A percentile compares a stretch with the other conserved stretches of the same genome.
These are phyloP conservation scores for Sporothrix pseudoabietina DNA, from an alignment of 2,329 filamentous ascomycete species.

Conservation along the genomic window DNA sequence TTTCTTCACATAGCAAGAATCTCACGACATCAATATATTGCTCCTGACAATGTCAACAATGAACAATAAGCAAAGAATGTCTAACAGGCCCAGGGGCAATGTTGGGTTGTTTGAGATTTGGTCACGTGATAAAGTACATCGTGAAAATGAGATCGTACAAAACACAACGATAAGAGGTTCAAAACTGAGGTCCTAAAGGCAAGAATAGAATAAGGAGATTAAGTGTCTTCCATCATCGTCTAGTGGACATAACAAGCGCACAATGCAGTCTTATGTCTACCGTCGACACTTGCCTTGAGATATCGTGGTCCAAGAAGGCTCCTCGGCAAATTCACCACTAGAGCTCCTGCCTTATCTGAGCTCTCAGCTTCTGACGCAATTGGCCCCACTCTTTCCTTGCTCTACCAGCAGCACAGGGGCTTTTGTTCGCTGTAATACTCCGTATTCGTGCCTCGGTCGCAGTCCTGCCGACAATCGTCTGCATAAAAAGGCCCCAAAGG, in stretches of 20 bases:
- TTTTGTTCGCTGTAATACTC: slow-evolving; percentile 11
- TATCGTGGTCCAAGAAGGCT: background rate
- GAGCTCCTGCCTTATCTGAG: slow-evolving; percentile 18
- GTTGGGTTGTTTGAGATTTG: background rate
- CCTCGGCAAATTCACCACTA: background rate
- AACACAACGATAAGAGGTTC: background rate
- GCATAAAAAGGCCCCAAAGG: background rate
- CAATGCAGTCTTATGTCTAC: background rate
- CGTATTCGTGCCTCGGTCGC: slow-evolving; percentile 13
- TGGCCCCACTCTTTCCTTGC: background rate
- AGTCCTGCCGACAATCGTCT: slow-evolving; percentile 2
- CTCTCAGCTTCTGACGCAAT: background rate
- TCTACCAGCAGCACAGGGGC: background rate
- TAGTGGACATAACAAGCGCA: background rate
- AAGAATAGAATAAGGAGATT: background rate
- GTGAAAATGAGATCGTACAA: background rate
- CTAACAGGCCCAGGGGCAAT: background rate
- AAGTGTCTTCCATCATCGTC: background rate
- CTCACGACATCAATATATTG: background rate
- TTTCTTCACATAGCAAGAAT: background rate
- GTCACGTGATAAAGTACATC: background rate
- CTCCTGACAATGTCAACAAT: background rate
- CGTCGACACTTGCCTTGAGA: background rate
- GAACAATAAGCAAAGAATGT: background rate
- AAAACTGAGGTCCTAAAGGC: background rate